These are phyloP conservation scores for Drosera capensis DNA, from an alignment of 148 eudicot species.

Conservation along the genomic window DNA sequence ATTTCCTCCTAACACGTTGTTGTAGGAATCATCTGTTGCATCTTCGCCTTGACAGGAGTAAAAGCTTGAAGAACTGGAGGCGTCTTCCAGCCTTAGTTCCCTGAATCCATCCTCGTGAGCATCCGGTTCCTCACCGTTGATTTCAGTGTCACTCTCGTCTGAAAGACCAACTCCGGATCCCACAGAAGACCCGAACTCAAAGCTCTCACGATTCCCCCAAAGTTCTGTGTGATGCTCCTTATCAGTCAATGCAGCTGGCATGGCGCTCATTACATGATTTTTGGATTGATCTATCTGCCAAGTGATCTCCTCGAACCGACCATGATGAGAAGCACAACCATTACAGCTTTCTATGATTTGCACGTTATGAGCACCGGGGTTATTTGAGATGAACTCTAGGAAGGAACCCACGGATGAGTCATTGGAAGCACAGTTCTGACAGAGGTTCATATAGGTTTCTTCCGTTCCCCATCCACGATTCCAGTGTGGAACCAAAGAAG, in stretches of 20 bases:
- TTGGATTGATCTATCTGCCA: conserved; percentile 6
- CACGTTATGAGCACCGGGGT: conserved; percentile 10
- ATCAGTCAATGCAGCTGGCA: not conserved
- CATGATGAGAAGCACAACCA: conserved; percentile 26
- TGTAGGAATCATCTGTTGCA: not conserved
- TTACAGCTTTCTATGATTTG: conserved; percentile 17
- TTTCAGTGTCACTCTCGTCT: too few species aligned
- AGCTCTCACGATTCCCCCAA: too few species aligned
- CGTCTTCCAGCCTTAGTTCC: too few species aligned
- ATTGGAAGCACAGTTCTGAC: conserved; percentile 22
- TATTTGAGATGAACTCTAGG: conserved; percentile 9
- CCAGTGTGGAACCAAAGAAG: conserved; percentile 41
- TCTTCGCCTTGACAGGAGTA: too few species aligned
- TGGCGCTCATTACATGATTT: not conserved
- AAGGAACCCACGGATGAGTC: conserved; percentile 6
- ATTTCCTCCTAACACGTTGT: not conserved
- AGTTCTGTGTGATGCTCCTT: too few species aligned
- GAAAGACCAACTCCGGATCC: too few species aligned
- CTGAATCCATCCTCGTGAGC: too few species aligned
- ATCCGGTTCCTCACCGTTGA: too few species aligned
- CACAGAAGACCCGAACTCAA: too few species aligned
- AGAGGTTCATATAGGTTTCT: conserved; percentile 10
- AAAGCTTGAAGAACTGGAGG: too few species aligned
- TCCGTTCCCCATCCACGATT: conserved; percentile 10
- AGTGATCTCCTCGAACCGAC: conserved; percentile 53